Evolutionary conservation across 139 green algal species (phyloP), one percentile per base, ranked within the genome.

Genomic region (Coelastrella sp.): DNA sequence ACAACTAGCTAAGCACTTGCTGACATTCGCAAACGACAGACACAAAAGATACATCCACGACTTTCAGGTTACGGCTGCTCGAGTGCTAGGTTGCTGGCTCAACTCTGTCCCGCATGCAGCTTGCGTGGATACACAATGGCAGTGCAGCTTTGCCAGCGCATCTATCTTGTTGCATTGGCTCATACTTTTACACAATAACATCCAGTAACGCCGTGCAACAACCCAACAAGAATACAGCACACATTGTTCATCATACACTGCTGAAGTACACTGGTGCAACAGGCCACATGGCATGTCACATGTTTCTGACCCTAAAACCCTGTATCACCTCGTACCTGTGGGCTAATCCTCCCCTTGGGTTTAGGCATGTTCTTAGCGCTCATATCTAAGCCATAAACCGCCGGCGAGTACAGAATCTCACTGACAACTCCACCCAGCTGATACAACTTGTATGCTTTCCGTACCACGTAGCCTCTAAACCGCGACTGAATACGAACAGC

Each of bases 391-490:
- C 97, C 97, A 86, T 96, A 98, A 4, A 94, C 89, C 5, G 97
- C 97, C 5, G 98, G 98, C 1, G 92, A 96, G 93, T 99, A 99
- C 22, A 99, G 94, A 17, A 99, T 90, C 94, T 99, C 97, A 78
- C 90, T 96, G 7, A 98, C 87, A 59, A 92, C 90, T 32, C 97
- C 97, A 16, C 97, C 97, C 58, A 99, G 89, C 71, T 89, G 80
- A 89, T 99, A 99, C 22, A 96, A 86, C 73, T 96, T 95, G 90
- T 97, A 98, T 0, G 97, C 97, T 92, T 98, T 98, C 23, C 97
- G 95, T 22, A 99, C 97, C 47, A 95, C 92, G 85, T 98, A 97
- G 5, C 98, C n/a, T 87, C 87, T 61, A 75, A 90, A 90, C 59
- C 86, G 64, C 6, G 58, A 77, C 86, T 90, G 86, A 59, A 90